Evolutionary conservation across 306 rosid species (phyloP).

Genomic region (Sphenostylis stenocarpa): DNA sequence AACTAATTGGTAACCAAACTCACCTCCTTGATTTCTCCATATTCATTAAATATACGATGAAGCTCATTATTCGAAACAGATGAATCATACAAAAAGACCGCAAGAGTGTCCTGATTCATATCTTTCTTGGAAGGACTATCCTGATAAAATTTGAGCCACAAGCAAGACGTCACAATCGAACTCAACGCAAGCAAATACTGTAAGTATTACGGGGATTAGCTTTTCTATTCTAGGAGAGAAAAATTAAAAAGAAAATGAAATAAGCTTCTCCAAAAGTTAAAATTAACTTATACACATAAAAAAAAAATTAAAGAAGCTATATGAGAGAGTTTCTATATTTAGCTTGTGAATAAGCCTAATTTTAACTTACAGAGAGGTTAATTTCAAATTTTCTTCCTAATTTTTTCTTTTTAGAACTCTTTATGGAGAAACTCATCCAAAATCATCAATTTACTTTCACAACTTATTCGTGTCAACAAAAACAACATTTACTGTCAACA

Average conservation of each 20-base stretch:
- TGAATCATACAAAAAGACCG: constrained; percentile 47
- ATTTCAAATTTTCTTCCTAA: too few relatives aligned
- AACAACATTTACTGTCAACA: constrained; percentile 3
- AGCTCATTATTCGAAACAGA: constrained; percentile 52
- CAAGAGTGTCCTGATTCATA: constrained; percentile 47
- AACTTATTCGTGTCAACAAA: background rate
- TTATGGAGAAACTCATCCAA: too few relatives aligned
- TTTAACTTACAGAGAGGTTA: too few relatives aligned
- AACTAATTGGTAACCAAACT: constrained; percentile 20
- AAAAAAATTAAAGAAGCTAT: too few relatives aligned
- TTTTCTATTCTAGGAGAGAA: too few relatives aligned
- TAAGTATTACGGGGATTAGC: background rate
- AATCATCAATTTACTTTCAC: background rate
- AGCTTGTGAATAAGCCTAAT: too few relatives aligned
- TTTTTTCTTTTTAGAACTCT: too few relatives aligned
- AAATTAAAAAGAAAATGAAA: too few relatives aligned
- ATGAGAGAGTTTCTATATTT: too few relatives aligned
- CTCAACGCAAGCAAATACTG: background rate
- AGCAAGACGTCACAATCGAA: background rate
- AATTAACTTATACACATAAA: too few relatives aligned
- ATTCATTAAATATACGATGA: constrained; percentile 41
- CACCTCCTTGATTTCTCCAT: constrained; percentile 64
- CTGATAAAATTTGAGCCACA: constrained; percentile 34
- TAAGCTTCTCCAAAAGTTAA: too few relatives aligned
- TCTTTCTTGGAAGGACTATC: constrained; percentile 50